These are phyloP conservation scores for Tuber borchii DNA, from an alignment of 495 filamentous ascomycete species.

Conservation along the genomic window DNA sequence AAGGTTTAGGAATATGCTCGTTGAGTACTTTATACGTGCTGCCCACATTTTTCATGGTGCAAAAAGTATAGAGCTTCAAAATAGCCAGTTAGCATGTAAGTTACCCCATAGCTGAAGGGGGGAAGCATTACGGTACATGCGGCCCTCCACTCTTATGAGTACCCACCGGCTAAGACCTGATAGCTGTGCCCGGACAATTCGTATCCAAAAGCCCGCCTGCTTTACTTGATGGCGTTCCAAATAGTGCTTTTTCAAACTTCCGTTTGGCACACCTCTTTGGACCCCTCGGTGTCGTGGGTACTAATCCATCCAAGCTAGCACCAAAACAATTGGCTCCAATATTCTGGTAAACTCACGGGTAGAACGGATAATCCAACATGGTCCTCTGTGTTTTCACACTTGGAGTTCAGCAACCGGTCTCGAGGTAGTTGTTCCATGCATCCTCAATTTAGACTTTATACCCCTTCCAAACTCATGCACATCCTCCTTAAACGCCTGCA, in stretches of 20 bases:
- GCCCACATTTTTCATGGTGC: conserved; percentile 66
- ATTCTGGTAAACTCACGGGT: background rate
- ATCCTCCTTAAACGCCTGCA: conserved; percentile 73
- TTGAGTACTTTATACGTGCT: conserved; percentile 77
- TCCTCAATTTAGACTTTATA: conserved; percentile 54
- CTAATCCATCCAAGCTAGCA: conserved; percentile 67
- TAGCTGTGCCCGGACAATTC: conserved; percentile 5
- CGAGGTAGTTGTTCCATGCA: conserved; percentile 47
- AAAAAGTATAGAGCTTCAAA: conserved; percentile 54
- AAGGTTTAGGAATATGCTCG: conserved; percentile 60
- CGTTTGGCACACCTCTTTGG: conserved; percentile 57
- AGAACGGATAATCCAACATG: conserved; percentile 24
- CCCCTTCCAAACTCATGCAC: conserved; percentile 79
- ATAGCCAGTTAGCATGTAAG: background rate
- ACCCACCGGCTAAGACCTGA: conserved; percentile 24
- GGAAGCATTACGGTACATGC: conserved; percentile 7
- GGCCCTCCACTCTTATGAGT: conserved; percentile 7
- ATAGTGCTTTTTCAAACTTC: conserved; percentile 50
- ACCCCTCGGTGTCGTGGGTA: conserved; percentile 55
- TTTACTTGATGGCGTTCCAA: conserved; percentile 24
- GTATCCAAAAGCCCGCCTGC: conserved; percentile 9
- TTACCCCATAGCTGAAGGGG: background rate
- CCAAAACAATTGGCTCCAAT: conserved; percentile 8
- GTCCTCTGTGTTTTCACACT: conserved; percentile 11
- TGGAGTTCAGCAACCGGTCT: conserved; percentile 43